Percentiles rank a stretch among this genome's conserved stretches.
These are phyloP conservation scores for Spizellomyces sp. DNA, from an alignment of 192 early-diverging fungal genomes.

Conservation along the genomic window DNA sequence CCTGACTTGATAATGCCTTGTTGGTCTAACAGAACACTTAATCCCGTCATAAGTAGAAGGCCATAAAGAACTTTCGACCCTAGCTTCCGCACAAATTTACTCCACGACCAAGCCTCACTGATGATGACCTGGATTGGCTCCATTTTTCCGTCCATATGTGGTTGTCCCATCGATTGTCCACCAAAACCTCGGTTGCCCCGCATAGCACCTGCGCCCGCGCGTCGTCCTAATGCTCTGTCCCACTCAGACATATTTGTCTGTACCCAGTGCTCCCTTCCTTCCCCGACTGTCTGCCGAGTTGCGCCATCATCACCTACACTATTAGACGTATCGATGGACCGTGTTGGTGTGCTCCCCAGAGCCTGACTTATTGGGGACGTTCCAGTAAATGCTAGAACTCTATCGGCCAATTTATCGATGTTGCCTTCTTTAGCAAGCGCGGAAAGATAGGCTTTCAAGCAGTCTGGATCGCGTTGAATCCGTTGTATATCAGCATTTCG, in stretches of 20 bases:
- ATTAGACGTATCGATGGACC: not conserved
- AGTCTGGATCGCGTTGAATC: conserved; percentile 46
- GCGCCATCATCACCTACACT: not conserved
- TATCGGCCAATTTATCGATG: conserved; percentile 29
- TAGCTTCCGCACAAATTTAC: conserved; percentile 51
- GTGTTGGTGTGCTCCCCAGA: not conserved
- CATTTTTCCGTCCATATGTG: conserved; percentile 25
- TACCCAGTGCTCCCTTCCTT: conserved; percentile 38
- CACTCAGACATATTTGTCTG: conserved; percentile 26
- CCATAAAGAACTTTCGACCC: conserved; percentile 44
- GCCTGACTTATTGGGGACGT: not conserved
- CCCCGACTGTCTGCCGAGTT: conserved; percentile 9
- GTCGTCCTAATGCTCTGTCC: conserved; percentile 27
- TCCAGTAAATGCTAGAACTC: conserved; percentile 2
- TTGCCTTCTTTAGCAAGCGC: conserved; percentile 45
- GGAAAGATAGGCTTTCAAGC: conserved; percentile 34
- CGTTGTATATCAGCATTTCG: conserved; percentile 21
- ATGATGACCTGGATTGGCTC: conserved; percentile 53
- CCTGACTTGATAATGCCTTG: conserved; percentile 58
- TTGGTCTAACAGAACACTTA: conserved; percentile 57
- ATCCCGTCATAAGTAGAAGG: conserved; percentile 53
- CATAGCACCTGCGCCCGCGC: no score
- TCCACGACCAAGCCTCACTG: conserved; percentile 61
- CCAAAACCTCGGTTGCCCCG: not conserved
- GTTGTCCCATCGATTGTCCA: not conserved